A percentile compares a stretch with the other conserved stretches of the same genome.
These are phyloP conservation scores for Leishmania arabica DNA, from an alignment of 208 protist species.

Conservation along the genomic window DNA sequence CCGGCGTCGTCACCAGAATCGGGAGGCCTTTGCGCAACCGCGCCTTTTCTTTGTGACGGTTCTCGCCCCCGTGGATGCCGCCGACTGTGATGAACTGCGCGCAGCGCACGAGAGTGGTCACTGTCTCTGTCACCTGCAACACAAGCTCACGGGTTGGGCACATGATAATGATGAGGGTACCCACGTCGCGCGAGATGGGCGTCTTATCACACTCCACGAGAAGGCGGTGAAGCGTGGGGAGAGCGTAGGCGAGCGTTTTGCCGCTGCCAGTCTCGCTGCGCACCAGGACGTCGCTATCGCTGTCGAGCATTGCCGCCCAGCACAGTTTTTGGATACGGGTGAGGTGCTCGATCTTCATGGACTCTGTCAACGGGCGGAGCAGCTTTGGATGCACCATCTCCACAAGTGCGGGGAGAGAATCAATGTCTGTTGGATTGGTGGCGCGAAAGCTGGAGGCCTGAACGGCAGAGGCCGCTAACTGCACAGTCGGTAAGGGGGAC, in stretches of 20 bases:
- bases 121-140: slow-evolving; percentile 80
- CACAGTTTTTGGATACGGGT: slow-evolving; percentile 96
- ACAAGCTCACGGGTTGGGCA: slow-evolving; percentile 89
- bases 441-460: slow-evolving; percentile 45
- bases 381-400: slow-evolving; percentile 79
- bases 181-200: slow-evolving; percentile 72
- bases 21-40: slow-evolving; percentile 82
- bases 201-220: slow-evolving; percentile 74
- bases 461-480: background rate
- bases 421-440: slow-evolving; percentile 43
- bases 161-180: slow-evolving; percentile 84
- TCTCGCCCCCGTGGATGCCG: slow-evolving; percentile 73
- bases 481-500: background rate
- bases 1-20: slow-evolving; percentile 85
- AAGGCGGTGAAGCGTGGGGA: slow-evolving; percentile 94
- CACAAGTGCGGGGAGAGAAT: slow-evolving; percentile 42
- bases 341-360: slow-evolving; percentile 60
- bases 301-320: slow-evolving; percentile 81
- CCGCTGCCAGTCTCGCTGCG: slow-evolving; percentile 93
- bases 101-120: slow-evolving; percentile 70
- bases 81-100: slow-evolving; percentile 88
- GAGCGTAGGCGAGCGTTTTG: slow-evolving; percentile 93
- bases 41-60: slow-evolving; percentile 90
- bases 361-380: slow-evolving; percentile 58
- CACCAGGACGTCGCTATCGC: slow-evolving; percentile 82